Evolutionary conservation across 2,329 filamentous ascomycete species (phyloP), one percentile per base, ranked within the genome.

Genomic region (Fonsecaea monophora): DNA sequence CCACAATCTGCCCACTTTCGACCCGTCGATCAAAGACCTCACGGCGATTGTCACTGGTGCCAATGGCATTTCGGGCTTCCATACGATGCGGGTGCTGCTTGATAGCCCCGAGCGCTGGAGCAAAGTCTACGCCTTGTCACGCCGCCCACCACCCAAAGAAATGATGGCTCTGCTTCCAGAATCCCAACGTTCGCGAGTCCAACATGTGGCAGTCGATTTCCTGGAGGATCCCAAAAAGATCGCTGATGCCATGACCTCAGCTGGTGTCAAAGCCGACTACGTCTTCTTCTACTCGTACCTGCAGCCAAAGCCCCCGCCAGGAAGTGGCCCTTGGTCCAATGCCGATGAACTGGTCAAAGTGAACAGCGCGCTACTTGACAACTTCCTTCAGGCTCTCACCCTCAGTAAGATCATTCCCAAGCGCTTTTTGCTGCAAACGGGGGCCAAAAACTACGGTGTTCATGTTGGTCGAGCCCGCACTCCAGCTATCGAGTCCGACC

Each of bases 231-330:
- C 77, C 0, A 68, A 73, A 10, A 71, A 76, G 37, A 72, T 79
- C 48, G 75, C 74, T 8, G 63, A 70, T 15, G 59, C 71, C 30
- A 69, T 72, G 53, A 66, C 64, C 18, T 40, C 65, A 6, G 68
- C 68, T 13, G 67, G 66, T 21, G 62, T 71, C 35, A 65, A 32
- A 37, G 70, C 68, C 2, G 81, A 82, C 67, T 80, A 85, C 69
- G 76, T 84, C 21, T 86, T 85, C 74, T 86, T 85, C 76, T 85
- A 82, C 66, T 82, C 82, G 1, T 86, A 86, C 75, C 77, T 85
- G n/a, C 84, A 86, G 68, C 79, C 80, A 0, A 74, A 78, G 35
- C 83, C 83, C 0, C 82, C 82, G 63, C 75, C 77, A 15, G 81
- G 81, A 1, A 75, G 76, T 13, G 76, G 78, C 1, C 72, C 83